phyloP scores from a whole-genome alignment of 352 stramenopile genomes.

The Phytopythium helicoides region DNA sequence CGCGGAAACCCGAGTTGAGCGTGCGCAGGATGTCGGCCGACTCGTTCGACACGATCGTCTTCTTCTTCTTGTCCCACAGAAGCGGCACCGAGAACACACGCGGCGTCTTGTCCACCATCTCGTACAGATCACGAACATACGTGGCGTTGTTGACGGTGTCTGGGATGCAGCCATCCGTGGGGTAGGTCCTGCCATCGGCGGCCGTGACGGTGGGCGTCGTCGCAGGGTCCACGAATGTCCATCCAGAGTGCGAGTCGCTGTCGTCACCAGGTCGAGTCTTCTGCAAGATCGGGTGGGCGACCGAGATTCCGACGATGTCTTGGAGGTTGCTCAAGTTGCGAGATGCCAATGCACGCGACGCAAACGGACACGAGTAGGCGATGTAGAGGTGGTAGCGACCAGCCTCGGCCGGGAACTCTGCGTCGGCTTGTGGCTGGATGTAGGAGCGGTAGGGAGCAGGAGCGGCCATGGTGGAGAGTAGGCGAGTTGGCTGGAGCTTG shows the following conservation, averaged over 20 bases:
- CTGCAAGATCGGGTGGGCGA: too few species aligned
- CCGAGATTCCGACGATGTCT: too few species aligned
- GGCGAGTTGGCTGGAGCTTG: too few species aligned
- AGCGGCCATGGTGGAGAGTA: too few species aligned
- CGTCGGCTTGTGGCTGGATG: constrained; percentile 27
- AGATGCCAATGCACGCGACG: constrained; percentile 48
- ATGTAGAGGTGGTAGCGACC: constrained; percentile 92
- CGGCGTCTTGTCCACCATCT: too few species aligned
- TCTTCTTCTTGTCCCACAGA: too few species aligned
- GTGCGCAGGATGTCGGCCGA: constrained; percentile 70
- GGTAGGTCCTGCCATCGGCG: constrained; percentile 15
- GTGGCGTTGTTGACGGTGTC: too few species aligned
- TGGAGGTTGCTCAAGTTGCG: too few species aligned
- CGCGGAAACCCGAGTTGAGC: constrained; percentile 43
- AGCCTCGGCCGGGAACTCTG: too few species aligned
- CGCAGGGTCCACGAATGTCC: constrained; percentile 12
- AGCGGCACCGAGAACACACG: too few species aligned
- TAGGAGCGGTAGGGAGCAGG: constrained; percentile 14
- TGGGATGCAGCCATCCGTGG: constrained; percentile 13
- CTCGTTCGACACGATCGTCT: constrained; percentile 80
- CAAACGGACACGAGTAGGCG: constrained; percentile 83
- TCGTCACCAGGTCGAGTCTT: too few species aligned
- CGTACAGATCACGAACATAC: too few species aligned
- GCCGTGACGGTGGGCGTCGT: not conserved
- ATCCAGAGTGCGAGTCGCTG: constrained; percentile 18